Percentiles rank a stretch among this genome's conserved stretches.
phyloP scores from a whole-genome alignment of 2,329 filamentous ascomycete genomes.

The Epicoccum sorghinum region DNA sequence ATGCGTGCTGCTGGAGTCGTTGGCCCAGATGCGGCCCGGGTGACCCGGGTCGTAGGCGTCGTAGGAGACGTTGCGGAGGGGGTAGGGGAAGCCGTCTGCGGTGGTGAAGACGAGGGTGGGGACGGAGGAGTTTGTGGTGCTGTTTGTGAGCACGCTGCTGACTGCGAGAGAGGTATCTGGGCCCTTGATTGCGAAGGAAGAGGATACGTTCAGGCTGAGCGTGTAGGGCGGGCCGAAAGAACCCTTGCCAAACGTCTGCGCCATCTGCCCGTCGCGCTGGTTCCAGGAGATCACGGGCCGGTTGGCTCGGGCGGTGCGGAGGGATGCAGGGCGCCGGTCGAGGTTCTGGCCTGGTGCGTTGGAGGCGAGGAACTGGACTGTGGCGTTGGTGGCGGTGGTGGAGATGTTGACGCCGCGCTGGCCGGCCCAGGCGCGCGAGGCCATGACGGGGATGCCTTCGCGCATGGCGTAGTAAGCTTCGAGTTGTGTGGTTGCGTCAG shows the following conservation, averaged over 20 bases:
- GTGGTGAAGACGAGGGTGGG: conserved; percentile 50
- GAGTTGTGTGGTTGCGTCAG: conserved; percentile 56
- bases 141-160: conserved; percentile 20
- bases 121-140: conserved; percentile 20
- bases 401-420: conserved; percentile 43
- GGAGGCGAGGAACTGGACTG: conserved; percentile 46
- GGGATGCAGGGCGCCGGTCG: conserved; percentile 41
- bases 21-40: conserved; percentile 61
- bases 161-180: conserved; percentile 53
- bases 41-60: conserved; percentile 56
- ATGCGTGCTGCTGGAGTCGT: conserved; percentile 56
- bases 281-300: conserved; percentile 45
- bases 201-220: conserved; percentile 45
- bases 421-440: conserved; percentile 53
- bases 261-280: conserved; percentile 8
- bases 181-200: conserved; percentile 54
- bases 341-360: conserved; percentile 54
- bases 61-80: conserved; percentile 53
- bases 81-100: conserved; percentile 51
- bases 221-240: conserved; percentile 58
- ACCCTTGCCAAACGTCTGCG: conserved; percentile 38
- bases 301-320: conserved; percentile 2
- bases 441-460: conserved; percentile 53
- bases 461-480: conserved; percentile 57
- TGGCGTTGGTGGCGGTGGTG: conserved; percentile 31